These are phyloP conservation scores for Schwanniomyces pseudopolymorphus DNA, from an alignment of 805 yeast species.

Conservation along the genomic window DNA sequence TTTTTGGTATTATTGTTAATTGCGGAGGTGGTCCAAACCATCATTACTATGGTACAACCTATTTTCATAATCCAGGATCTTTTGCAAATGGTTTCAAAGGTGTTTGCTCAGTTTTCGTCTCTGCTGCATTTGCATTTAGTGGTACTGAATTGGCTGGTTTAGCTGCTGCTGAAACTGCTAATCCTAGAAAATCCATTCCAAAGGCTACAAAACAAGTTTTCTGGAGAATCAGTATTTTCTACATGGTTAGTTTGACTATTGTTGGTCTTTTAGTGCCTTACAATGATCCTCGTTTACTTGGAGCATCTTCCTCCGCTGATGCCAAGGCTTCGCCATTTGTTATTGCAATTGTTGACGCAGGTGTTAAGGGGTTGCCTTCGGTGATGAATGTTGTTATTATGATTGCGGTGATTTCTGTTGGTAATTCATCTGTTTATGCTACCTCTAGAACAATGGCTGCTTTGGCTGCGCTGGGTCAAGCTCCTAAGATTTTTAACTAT, in stretches of 20 bases:
- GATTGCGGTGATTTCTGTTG: conserved; percentile 72
- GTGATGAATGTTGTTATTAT: conserved; percentile 73
- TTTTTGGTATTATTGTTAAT: conserved; percentile 33
- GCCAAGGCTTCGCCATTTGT: conserved; percentile 75
- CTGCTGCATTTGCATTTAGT: conserved; percentile 36
- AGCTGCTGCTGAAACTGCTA: conserved; percentile 38
- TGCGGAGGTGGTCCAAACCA: conserved; percentile 39
- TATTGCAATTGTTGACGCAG: conserved; percentile 62
- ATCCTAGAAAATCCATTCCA: conserved; percentile 39
- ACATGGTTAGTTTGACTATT: conserved; percentile 30
- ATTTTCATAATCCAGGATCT: conserved; percentile 32
- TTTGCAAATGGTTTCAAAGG: conserved; percentile 39
- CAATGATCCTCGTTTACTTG: conserved; percentile 46
- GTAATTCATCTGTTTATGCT: conserved; percentile 74
- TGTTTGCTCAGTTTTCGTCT: conserved; percentile 35
- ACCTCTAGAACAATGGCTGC: conserved; percentile 69
- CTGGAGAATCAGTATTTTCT: conserved; percentile 43
- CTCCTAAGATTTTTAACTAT: conserved; percentile 47
- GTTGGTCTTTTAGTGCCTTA: conserved; percentile 51
- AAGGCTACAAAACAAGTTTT: conserved; percentile 43
- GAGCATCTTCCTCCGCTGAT: conserved; percentile 33
- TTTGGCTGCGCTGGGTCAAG: conserved; percentile 68
- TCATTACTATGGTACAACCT: conserved; percentile 31
- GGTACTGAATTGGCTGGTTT: conserved; percentile 40
- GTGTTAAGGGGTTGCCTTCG: conserved; percentile 65